A percentile compares a stretch with the other conserved stretches of the same genome.
phyloP scores from a whole-genome alignment of 75 land plant genomes.

The Picea glauca region DNA sequence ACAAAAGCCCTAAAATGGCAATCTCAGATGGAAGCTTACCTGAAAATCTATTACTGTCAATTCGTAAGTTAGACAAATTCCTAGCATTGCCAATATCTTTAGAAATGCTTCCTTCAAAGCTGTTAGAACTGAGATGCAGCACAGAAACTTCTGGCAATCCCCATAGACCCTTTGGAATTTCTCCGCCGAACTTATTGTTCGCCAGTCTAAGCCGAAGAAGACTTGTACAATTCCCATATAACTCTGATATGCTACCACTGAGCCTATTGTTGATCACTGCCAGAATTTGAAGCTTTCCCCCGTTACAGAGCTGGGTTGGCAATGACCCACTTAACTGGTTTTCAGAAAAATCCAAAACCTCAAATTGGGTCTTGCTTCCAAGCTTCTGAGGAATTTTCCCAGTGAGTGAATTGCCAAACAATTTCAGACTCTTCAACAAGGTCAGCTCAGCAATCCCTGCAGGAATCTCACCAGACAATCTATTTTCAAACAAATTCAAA shows the following conservation, averaged over 20 bases:
- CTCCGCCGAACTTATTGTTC: constrained; percentile 28
- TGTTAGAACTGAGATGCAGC: constrained; percentile 16
- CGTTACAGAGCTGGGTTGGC: constrained; percentile 41
- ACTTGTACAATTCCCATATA: constrained; percentile 25
- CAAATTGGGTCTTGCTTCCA: constrained; percentile 17
- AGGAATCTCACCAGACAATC: constrained; percentile 25
- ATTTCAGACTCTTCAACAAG: background rate
- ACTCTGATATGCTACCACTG: constrained; percentile 25
- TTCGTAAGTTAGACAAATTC: constrained; percentile 12
- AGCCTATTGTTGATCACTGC: constrained; percentile 24
- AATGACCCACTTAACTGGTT: constrained; percentile 26
- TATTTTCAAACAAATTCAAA: constrained; percentile 20
- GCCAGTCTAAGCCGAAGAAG: constrained; percentile 22
- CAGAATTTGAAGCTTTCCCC: constrained; percentile 19
- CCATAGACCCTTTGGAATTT: constrained; percentile 28
- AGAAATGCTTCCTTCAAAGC: constrained; percentile 14
- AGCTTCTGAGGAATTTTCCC: constrained; percentile 25
- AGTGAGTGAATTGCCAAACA: constrained; percentile 15
- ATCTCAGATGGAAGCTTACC: constrained; percentile 37
- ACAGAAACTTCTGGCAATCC: constrained; percentile 18
- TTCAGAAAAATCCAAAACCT: constrained; percentile 24
- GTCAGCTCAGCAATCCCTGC: constrained; percentile 13
- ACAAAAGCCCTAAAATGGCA: constrained; percentile 15
- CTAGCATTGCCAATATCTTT: constrained; percentile 3
- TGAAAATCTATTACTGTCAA: constrained; percentile 21